Base-by-base conservation (phyloP, 2,329 filamentous ascomycete genomes). In the Alternaria burnsii region DNA sequence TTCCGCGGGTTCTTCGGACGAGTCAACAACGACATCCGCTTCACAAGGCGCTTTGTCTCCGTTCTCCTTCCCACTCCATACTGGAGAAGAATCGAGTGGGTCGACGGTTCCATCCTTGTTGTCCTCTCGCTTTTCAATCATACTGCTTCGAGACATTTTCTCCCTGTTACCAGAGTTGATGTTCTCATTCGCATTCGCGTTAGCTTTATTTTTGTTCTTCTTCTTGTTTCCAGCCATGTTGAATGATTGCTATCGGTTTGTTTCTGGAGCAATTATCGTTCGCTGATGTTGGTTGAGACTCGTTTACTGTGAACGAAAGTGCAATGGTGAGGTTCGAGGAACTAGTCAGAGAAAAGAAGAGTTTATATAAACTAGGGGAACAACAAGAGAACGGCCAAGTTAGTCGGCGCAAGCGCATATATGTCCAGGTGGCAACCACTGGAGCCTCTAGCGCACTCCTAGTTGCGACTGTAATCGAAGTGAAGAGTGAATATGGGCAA, bases 191-290 rank as follows among this genome's bases (percentile, higher is more conserved):
- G 46, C 18, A 24, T 32, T 24, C 2, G 46, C 30, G 46, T 32
- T 32, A 30, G 46, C 11, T 18, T 32, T 32, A 14, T 32, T 30
- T 30, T 48, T 48, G 8, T 36, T 48, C 46, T 34, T 22, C 20
- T 48, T 48, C 46, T n/a, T 48, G 30, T 32, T 32, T 34, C 36
- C n/a, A 40, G 11, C 30, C 46, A 48, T 48, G 18, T 48, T 48
- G 9, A 1, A 0, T 48, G 46, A 36, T 48, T 48, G 46, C 46
- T 48, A 7, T 22, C 3, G 10, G 46, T 24, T 48, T 48, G 28
- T 28, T 48, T 48, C 1, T 0, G 2, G 18, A 5, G 2, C 26
- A 2, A 7, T 28, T 28, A 34, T 16, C 16, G 30, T 8, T 36
- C 30, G 32, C 44, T 48, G 28, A 34, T 20, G 16, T 36, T 24